Base-by-base conservation (phyloP, 2,329 filamentous ascomycete genomes). In the Colletotrichum gigasporum region DNA sequence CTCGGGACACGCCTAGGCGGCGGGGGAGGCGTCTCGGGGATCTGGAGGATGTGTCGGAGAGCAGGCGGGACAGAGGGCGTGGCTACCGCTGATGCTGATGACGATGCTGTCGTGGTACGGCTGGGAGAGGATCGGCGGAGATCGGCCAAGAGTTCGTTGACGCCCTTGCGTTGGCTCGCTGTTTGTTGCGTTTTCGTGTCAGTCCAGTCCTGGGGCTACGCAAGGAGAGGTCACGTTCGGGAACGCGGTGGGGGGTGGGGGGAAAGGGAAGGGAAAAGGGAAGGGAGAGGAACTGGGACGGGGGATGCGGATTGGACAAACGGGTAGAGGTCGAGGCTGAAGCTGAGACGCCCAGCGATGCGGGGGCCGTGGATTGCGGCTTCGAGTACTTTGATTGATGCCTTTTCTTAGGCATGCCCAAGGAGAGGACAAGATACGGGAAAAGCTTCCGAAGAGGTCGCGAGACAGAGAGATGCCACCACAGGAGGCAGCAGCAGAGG, bases 331-430 rank as follows among this genome's bases (percentile, higher is more conserved):
- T 39, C 18, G 63, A 58, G 35, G 63, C 56, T 52, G 66, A 59
- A 50, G 63, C 47, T 37, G 66, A 68, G 50, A 59, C 64, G 32
- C 66, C 66, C 47, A 70, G 51, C 18, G 69, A 69, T 35, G 68
- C 65, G 14, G 69, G 68, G n/a, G 85, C 82, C 69, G 85, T 84
- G 65, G 83, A 84, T 70, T 78, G 82, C 69, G 87, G 87, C 74
- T 89, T 90, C 68, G 86, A 85, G 70, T 84, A 87, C 71, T 80
- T 80, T 70, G 76, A 71, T 69, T 83, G 79, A 59, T 85, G 83
- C 75, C 85, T 82, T 82, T 89, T 90, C 81, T 89, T 90, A 76
- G 87, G 85, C 87, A 90, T 90, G 66, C 76, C 78, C 73, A 61
- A n/a, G 52, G 57, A 54, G 55, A 69, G 56, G 65, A 61, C 18